Conservation (phyloP, 2,329 filamentous ascomycete species). For the Neonectria hederae region DNA sequence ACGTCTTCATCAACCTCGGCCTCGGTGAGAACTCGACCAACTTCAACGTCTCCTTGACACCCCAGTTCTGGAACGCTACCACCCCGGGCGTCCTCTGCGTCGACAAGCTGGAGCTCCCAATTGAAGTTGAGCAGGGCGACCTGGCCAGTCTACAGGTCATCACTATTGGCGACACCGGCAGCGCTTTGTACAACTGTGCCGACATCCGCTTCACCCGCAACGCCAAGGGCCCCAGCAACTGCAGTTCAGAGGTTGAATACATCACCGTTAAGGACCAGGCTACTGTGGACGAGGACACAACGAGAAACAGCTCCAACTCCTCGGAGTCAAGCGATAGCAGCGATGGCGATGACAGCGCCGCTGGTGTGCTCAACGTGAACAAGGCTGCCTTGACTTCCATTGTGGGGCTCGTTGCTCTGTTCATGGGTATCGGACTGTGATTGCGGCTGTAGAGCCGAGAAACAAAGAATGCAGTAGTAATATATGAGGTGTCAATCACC, state of each 20-base stretch:
- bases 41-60: constrained; percentile 75
- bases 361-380: constrained; percentile 37
- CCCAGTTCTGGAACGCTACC: constrained; percentile 65
- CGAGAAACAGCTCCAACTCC: constrained; percentile 27
- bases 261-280: constrained; percentile 46
- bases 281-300: constrained; percentile 24
- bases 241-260: constrained; percentile 55
- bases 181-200: constrained; percentile 78
- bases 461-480: constrained; percentile 6
- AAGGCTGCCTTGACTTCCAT: constrained; percentile 46
- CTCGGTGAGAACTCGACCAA: constrained; percentile 62
- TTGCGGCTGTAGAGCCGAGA: background rate
- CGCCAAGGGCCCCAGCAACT: constrained; percentile 55
- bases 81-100: constrained; percentile 74
- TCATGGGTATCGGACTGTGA: constrained; percentile 51
- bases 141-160: constrained; percentile 76
- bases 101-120: constrained; percentile 64
- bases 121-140: constrained; percentile 67
- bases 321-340: constrained; percentile 17
- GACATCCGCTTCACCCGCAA: constrained; percentile 73
- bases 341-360: constrained; percentile 35
- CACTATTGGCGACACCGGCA: constrained; percentile 65
- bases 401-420: constrained; percentile 50
- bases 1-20: constrained; percentile 64
- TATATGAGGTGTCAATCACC: constrained; percentile 5